Evolutionary conservation across 768 basidiomycete species (phyloP).

Genomic region (Tylopilus subfusipes): DNA sequence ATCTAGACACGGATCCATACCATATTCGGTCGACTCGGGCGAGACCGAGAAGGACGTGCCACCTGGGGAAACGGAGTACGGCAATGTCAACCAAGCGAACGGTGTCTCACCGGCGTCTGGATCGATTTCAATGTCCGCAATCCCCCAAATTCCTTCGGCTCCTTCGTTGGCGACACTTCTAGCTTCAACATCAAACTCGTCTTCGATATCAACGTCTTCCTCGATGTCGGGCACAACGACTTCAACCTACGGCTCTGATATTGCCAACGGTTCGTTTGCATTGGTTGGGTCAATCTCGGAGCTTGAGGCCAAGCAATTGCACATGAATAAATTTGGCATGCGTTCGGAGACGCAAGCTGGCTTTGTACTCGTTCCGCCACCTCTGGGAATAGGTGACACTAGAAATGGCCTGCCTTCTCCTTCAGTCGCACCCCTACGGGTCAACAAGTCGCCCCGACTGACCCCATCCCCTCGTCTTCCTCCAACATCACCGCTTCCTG

Average conservation of each 20-base stretch:
- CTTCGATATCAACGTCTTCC: constrained; percentile 15
- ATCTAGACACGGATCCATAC: constrained; percentile 18
- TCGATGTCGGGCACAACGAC: constrained; percentile 11
- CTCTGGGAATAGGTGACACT: constrained; percentile 17
- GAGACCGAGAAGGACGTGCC: constrained; percentile 19
- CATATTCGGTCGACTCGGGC: constrained; percentile 4
- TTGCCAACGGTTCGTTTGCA: constrained; percentile 11
- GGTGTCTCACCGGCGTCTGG: neutral
- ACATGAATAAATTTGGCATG: constrained; percentile 9
- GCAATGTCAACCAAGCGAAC: constrained; percentile 2
- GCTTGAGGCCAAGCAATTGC: constrained; percentile 19
- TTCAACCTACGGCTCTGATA: constrained; percentile 13
- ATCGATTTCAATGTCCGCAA: constrained; percentile 2
- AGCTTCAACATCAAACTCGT: constrained; percentile 11
- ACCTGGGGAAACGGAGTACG: constrained; percentile 12
- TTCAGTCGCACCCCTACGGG: constrained; percentile 22
- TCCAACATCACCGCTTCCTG: constrained; percentile 16
- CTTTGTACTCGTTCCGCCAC: constrained; percentile 26
- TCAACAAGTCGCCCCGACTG: constrained; percentile 26
- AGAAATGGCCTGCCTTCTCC: constrained; percentile 4
- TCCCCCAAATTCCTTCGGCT: neutral
- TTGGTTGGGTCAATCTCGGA: constrained; percentile 24
- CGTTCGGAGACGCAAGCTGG: constrained; percentile 2
- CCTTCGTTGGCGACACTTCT: constrained; percentile 4
- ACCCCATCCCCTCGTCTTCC: constrained; percentile 15